These are phyloP conservation scores for Saccharomycopsis synnaedendra DNA, from an alignment of 805 yeast genomes.

Conservation along the genomic window DNA sequence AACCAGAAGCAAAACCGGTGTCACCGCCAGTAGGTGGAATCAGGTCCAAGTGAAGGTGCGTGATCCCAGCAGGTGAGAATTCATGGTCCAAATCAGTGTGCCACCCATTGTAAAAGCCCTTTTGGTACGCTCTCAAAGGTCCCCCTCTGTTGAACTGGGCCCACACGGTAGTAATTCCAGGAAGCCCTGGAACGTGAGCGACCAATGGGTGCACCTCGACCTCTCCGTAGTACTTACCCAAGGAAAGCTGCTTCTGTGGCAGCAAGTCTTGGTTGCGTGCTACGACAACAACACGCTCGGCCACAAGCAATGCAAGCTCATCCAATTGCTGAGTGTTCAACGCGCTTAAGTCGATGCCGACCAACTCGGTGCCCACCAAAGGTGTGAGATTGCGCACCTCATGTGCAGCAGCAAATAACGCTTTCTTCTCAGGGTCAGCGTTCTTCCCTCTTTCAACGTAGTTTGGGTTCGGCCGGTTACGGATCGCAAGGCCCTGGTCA, in stretches of 20 bases:
- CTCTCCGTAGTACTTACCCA: conserved; percentile 37
- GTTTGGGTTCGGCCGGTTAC: conserved; percentile 23
- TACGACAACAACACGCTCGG: conserved; percentile 38
- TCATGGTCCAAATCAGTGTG: conserved; percentile 49
- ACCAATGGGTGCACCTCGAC: conserved; percentile 30
- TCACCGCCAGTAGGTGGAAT: conserved; percentile 43
- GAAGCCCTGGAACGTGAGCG: conserved; percentile 24
- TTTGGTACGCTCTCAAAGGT: conserved; percentile 18
- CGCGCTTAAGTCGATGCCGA: conserved; percentile 32
- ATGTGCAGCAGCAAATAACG: conserved; percentile 29
- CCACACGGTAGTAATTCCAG: conserved; percentile 28
- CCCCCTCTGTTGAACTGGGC: conserved; percentile 19
- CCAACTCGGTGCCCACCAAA: conserved; percentile 36
- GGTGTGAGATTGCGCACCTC: conserved; percentile 31
- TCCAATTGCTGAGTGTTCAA: conserved; percentile 31
- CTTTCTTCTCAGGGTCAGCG: conserved; percentile 28
- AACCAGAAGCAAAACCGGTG: conserved; percentile 41
- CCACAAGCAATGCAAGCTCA: conserved; percentile 34
- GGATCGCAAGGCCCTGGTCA: conserved; percentile 28
- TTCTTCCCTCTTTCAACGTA: conserved; percentile 25
- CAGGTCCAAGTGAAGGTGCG: conserved; percentile 41
- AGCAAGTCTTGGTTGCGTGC: conserved; percentile 36
- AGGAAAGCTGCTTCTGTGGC: conserved; percentile 30
- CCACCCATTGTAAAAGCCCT: conserved; percentile 25
- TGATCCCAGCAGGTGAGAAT: conserved; percentile 43